phyloP scores from a whole-genome alignment of 441 rosid genomes.

The Pelargonium fulgidum region DNA sequence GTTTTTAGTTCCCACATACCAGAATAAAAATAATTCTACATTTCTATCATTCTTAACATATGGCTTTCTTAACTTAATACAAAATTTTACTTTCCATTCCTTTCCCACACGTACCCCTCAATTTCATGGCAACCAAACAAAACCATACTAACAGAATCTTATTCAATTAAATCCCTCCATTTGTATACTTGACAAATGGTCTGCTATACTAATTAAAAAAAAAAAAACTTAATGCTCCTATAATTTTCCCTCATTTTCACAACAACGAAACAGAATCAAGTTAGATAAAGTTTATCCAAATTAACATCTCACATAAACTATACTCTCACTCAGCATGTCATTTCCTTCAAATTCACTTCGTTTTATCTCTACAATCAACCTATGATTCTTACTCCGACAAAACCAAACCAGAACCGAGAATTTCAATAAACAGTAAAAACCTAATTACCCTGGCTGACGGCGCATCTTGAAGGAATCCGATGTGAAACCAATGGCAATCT shows the following conservation, averaged over 20 bases:
- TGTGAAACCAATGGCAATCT: conserved; percentile 78
- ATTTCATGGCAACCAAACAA: conserved; percentile 9
- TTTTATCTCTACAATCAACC: not conserved
- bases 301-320: no score
- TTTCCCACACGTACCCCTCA: not conserved
- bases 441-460: conserved; percentile 70
- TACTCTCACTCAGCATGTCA: no score
- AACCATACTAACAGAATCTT: not conserved
- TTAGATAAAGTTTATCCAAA: no score
- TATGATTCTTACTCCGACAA: not conserved
- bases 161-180: not conserved
- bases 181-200: not conserved
- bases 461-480: conserved; percentile 56
- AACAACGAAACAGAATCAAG: not conserved
- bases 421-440: not conserved
- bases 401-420: no score
- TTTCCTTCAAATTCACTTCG: no score
- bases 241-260: conserved; percentile 1
- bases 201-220: not conserved
- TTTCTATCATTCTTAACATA: not conserved
- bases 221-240: not conserved
- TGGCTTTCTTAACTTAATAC: not conserved
- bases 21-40: not conserved
- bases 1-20: no score
- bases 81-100: not conserved